A percentile compares a stretch with the other conserved stretches of the same genome.
Conservation (phyloP, 1,284 basidiomycete species). For the Boletus calvinii region DNA sequence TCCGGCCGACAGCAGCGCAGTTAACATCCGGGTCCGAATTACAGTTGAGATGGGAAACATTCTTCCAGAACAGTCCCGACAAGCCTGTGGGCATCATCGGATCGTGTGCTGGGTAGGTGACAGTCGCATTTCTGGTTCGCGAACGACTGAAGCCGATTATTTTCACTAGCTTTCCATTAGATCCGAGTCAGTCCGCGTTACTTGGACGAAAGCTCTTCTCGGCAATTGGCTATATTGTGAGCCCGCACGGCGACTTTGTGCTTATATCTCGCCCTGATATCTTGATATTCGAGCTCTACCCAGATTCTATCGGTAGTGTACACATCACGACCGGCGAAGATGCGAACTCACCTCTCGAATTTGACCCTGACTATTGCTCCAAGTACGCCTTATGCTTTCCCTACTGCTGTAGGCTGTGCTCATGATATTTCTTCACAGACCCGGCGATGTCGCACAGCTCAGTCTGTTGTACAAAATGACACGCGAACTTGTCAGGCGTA, state of each 20-base stretch:
- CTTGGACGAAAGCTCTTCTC: constrained; percentile 12
- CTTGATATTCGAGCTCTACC: constrained; percentile 25
- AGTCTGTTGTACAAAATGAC: constrained; percentile 18
- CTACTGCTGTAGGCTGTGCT: not conserved
- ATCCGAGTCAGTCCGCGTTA: not conserved
- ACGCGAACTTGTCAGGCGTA: constrained; percentile 42
- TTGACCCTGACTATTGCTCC: constrained; percentile 17
- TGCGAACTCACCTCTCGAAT: constrained; percentile 21
- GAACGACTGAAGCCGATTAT: no score
- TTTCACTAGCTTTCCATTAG: constrained; percentile 9
- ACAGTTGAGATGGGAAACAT: constrained; percentile 38
- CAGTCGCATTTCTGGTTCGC: no score
- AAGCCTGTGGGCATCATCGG: constrained; percentile 23
- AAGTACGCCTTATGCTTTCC: constrained; percentile 4
- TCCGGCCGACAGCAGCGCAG: constrained; percentile 39
- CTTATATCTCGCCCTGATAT: not conserved
- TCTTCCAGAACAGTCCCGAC: constrained; percentile 31
- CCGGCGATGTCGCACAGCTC: constrained; percentile 14
- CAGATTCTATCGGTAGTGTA: constrained; percentile 28
- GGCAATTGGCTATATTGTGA: constrained; percentile 17
- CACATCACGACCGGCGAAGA: constrained; percentile 31
- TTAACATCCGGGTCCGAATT: constrained; percentile 38
- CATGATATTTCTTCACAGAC: constrained; percentile 5
- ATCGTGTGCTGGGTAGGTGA: constrained; percentile 17
- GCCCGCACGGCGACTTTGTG: no score